Evolutionary conservation across 2,329 filamentous ascomycete genomes (phyloP).

Genomic region (Shiraia bambusicola): DNA sequence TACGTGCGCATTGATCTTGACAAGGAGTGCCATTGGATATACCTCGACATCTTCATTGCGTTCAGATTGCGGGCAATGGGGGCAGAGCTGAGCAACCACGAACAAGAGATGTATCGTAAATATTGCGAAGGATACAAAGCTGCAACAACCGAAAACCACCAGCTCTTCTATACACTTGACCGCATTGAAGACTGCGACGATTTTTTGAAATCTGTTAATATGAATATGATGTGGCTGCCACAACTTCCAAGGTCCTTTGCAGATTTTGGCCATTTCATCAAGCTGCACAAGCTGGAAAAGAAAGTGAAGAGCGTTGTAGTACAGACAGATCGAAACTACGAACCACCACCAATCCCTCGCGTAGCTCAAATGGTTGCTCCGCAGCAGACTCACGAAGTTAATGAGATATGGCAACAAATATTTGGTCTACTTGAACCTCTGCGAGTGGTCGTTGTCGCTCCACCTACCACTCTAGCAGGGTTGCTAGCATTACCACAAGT

Average conservation of each 20-base stretch:
- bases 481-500: too few species aligned
- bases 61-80: conserved; percentile 38
- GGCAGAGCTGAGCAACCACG: conserved; percentile 34
- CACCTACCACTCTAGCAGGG: conserved; percentile 62
- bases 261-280: conserved; percentile 22
- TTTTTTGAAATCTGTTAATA: conserved; percentile 26
- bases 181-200: conserved; percentile 34
- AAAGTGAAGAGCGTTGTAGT: conserved; percentile 54
- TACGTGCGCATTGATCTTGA: conserved; percentile 32
- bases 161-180: conserved; percentile 36
- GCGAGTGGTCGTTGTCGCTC: conserved; percentile 50
- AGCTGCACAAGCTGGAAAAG: conserved; percentile 24
- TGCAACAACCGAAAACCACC: conserved; percentile 30
- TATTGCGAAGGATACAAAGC: conserved; percentile 39
- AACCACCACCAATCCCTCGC: conserved; percentile 22
- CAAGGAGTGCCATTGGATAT: conserved; percentile 37
- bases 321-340: conserved; percentile 45
- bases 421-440: conserved; percentile 33
- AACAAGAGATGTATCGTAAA: conserved; percentile 35
- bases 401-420: conserved; percentile 33
- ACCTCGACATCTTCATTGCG: conserved; percentile 16
- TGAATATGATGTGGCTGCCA: conserved; percentile 34
- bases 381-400: conserved; percentile 54
- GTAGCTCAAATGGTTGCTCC: conserved; percentile 20
- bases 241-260: conserved; percentile 30